Percentiles rank a stretch among this genome's conserved stretches.
Evolutionary conservation across 305 asterid genomes (phyloP).

Genomic region (Solanum hybrid): DNA sequence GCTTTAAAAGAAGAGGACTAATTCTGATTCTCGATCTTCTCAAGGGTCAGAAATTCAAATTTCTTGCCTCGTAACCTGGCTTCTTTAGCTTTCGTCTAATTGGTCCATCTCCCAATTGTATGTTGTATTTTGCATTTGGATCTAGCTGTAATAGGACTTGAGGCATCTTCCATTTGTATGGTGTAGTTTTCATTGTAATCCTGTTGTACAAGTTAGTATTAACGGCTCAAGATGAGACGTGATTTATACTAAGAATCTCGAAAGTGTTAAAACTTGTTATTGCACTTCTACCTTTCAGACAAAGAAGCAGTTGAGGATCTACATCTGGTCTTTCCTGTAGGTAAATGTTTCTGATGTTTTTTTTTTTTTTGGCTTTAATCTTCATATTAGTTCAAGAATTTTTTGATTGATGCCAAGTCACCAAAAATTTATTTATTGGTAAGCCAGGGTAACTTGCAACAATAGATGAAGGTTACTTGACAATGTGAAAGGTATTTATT

Average conservation of each 20-base stretch:
- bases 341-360: not conserved
- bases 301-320: not conserved
- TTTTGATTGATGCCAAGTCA: not conserved
- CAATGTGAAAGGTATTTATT: not conserved
- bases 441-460: not conserved
- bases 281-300: not conserved
- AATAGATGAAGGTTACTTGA: not conserved
- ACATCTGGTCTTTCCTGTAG: not conserved
- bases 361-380: not conserved
- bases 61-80: not conserved
- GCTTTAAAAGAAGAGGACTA: not conserved
- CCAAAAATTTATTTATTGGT: not conserved
- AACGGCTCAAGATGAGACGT: not conserved
- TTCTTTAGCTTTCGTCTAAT: not conserved
- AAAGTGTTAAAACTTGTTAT: not conserved
- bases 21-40: not conserved
- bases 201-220: not conserved
- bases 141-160: not conserved
- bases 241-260: not conserved
- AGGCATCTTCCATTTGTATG: not conserved
- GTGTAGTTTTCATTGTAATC: not conserved
- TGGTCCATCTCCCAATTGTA: constrained; percentile 4
- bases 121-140: not conserved
- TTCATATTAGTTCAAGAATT: not conserved
- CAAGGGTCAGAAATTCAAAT: not conserved